Evolutionary conservation across 352 stramenopile species (phyloP), one percentile per base, ranked within the genome.

Genomic region (Phytophthora melonis): DNA sequence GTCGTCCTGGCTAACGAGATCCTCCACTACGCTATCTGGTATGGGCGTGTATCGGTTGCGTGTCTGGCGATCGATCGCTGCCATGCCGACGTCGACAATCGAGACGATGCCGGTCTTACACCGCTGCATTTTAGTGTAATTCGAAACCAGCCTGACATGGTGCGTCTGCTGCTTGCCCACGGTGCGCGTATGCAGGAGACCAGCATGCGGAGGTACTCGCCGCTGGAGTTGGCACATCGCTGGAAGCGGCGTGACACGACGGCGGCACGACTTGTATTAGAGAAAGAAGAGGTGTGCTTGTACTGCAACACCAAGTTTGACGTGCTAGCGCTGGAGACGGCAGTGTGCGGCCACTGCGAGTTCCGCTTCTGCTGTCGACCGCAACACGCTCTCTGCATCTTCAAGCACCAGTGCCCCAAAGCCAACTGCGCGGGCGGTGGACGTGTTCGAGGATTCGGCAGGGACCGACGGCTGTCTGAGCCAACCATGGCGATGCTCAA

Each of bases 301-400:
- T 93, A 82, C 60, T 97, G 90, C 80, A 95, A 95, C 71, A 66
- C 73, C 11, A 86, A 84, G 54, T 91, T 94, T 41, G 86, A 93
- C 53, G 74, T 81, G 60, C 75, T 94, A 30, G 73, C 77, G 16
- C 82, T 91, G 30, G 72, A 83, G 52, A 87, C 76, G 36, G 83
- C 79, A 54, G 82, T 76, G 4, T 95, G 88, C 45, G 56, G 71
- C 1, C 64, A 80, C 19, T 95, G 88, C 47, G 63, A 74, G 39
- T 91, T 93, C 49, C 72, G 68, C 18, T 94, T 82, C 65, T 95
- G 88, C 60, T 93, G 88, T 45, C 80, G 79, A 43, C 76, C 81
- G 10, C 72, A 69, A 47, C 63, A 81, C 45, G 67, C 77, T 9
- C 65, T 80, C 1, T 93, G 88, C 70, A 88, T 95, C 53, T 70